phyloP scores from a whole-genome alignment of 1,139 yeast species.

The Blastobotrys apis region DNA sequence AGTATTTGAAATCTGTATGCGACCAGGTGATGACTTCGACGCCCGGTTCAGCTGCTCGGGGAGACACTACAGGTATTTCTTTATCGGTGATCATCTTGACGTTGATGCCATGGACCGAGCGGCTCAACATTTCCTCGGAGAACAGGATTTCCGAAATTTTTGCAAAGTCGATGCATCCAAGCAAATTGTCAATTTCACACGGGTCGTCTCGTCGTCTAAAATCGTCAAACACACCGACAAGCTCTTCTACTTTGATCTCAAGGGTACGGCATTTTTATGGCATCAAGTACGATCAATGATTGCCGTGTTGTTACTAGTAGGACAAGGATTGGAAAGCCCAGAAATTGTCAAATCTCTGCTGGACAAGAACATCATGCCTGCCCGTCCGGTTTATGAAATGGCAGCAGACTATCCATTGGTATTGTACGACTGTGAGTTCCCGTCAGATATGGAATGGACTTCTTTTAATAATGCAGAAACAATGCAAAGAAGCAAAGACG shows the following conservation, averaged over 20 bases:
- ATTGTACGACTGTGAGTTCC: conserved; percentile 78
- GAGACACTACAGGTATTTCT: conserved; percentile 83
- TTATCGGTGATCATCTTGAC: conserved; percentile 52
- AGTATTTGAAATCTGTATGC: conserved; percentile 72
- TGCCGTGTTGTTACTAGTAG: conserved; percentile 73
- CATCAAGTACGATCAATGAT: conserved; percentile 97
- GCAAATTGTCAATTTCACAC: conserved; percentile 70
- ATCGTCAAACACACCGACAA: conserved; percentile 25
- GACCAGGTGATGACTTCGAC: conserved; percentile 80
- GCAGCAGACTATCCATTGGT: conserved; percentile 90
- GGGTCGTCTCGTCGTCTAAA: conserved; percentile 45
- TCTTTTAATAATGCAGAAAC: conserved; percentile 22
- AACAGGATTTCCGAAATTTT: conserved; percentile 88
- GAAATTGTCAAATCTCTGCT: conserved; percentile 54
- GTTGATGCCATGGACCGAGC: conserved; percentile 65
- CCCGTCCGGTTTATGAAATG: conserved; percentile 81
- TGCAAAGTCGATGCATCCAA: conserved; percentile 93
- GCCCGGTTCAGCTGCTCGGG: conserved; percentile 85
- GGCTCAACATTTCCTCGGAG: conserved; percentile 62
- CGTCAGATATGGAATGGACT: conserved; percentile 61
- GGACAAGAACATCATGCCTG: conserved; percentile 54
- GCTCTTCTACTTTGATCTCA: conserved; percentile 65
- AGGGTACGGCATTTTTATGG: conserved; percentile 93
- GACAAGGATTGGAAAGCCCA: conserved; percentile 68
- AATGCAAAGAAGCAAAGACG: conserved; percentile 22